phyloP scores from a whole-genome alignment of 257 asterid species.

The Penstemon newberryi region DNA sequence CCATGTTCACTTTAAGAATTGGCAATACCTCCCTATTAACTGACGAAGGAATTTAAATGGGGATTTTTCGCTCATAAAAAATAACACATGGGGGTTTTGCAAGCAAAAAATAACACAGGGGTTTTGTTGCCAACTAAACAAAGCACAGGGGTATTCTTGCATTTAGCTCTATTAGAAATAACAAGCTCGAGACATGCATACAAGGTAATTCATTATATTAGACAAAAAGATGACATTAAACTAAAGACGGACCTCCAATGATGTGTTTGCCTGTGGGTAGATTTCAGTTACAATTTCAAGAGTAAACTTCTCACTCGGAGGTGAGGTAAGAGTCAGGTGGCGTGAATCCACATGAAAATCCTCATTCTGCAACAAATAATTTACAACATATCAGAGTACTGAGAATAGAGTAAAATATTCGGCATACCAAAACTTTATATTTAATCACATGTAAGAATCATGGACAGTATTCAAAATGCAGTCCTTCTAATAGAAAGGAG shows the following conservation, averaged over 20 bases:
- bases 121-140: too few relatives aligned
- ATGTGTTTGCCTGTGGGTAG: slow-evolving; percentile 86
- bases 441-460: slow-evolving; percentile 12
- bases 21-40: too few relatives aligned
- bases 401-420: background rate
- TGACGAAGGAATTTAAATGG: too few relatives aligned
- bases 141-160: background rate
- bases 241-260: slow-evolving; percentile 62
- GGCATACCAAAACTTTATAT: background rate
- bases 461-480: background rate
- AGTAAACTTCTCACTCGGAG: slow-evolving; percentile 69
- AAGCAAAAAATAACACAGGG: too few relatives aligned
- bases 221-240: background rate
- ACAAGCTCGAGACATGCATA: background rate
- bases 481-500: background rate
- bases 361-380: slow-evolving; percentile 57
- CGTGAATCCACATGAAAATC: slow-evolving; percentile 63
- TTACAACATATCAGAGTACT: background rate
- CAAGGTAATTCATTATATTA: background rate
- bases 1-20: too few relatives aligned
- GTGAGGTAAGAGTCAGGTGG: slow-evolving; percentile 70
- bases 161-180: background rate
- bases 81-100: too few relatives aligned
- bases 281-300: slow-evolving; percentile 84
- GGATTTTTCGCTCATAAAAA: too few relatives aligned